Percentiles rank a stretch among this genome's conserved stretches.
Conservation (phyloP, 805 yeast genomes). For the Nakazawaea siamensis region DNA sequence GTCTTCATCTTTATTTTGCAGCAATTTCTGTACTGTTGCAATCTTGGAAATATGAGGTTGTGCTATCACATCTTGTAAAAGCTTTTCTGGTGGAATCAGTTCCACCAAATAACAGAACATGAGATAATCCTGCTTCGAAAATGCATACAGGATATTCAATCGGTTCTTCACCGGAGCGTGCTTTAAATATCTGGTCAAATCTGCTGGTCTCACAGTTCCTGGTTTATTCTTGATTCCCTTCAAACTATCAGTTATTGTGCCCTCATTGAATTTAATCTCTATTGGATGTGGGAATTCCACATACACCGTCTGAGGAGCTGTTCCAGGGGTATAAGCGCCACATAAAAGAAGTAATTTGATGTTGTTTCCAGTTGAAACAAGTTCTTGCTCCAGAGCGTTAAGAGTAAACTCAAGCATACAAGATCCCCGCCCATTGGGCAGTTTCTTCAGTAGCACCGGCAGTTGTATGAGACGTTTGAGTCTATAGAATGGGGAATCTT, state of each 20-base stretch:
- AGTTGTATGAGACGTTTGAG: slow-evolving; percentile 36
- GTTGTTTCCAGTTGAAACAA: no score
- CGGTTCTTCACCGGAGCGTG: slow-evolving; percentile 26
- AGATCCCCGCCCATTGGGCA: slow-evolving; percentile 38
- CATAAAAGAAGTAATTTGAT: no score
- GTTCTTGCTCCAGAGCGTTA: no score
- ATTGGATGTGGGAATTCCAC: slow-evolving; percentile 66
- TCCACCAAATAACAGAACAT: slow-evolving; percentile 56
- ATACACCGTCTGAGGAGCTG: slow-evolving; percentile 36
- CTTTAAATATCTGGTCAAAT: slow-evolving; percentile 48
- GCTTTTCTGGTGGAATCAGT: slow-evolving; percentile 27
- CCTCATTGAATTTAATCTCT: slow-evolving; percentile 56
- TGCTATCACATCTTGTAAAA: slow-evolving; percentile 31
- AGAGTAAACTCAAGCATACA: no score
- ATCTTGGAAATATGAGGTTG: slow-evolving; percentile 46
- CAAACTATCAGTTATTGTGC: slow-evolving; percentile 40
- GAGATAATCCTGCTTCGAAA: slow-evolving; percentile 40
- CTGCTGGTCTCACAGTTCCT: slow-evolving; percentile 80
- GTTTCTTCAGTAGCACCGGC: slow-evolving; percentile 37
- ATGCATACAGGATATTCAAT: slow-evolving; percentile 50
- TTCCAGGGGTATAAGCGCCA: slow-evolving; percentile 45
- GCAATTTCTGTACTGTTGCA: slow-evolving; percentile 41
- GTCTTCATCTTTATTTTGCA: slow-evolving; percentile 40
- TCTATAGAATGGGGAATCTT: slow-evolving; percentile 48
- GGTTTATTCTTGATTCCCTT: slow-evolving; percentile 69